These are phyloP conservation scores for Wallacemonas sp. DNA, from an alignment of 208 protist genomes.

Conservation along the genomic window DNA sequence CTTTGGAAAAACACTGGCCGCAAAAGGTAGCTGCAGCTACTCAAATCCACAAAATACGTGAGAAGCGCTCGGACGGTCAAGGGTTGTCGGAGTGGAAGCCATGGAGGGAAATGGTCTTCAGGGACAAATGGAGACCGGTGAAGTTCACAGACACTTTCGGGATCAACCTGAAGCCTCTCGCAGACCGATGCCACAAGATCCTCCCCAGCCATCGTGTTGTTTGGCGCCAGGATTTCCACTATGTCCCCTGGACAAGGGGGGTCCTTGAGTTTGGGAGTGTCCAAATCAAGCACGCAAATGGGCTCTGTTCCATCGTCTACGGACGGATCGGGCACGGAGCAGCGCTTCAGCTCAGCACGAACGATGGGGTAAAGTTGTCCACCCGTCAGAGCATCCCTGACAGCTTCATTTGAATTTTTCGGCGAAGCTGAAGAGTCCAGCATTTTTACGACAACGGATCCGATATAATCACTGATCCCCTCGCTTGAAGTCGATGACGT, in stretches of 20 bases:
- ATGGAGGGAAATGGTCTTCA: constrained; percentile 73
- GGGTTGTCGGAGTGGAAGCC: constrained; percentile 62
- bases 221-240: constrained; percentile 78
- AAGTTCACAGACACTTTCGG: constrained; percentile 60
- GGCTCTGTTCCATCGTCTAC: constrained; percentile 2
- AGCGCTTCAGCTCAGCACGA: background rate
- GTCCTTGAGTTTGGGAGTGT: constrained; percentile 6
- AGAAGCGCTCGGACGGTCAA: constrained; percentile 72
- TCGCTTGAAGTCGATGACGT: constrained; percentile 25
- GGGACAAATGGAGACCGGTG: constrained; percentile 82
- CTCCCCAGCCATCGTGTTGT: constrained; percentile 18
- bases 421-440: constrained; percentile 21
- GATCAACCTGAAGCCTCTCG: constrained; percentile 41
- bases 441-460: constrained; percentile 77
- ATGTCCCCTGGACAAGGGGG: constrained; percentile 58
- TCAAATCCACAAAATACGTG: constrained; percentile 79
- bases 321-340: background rate
- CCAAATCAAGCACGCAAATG: constrained; percentile 28
- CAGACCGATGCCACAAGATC: constrained; percentile 70
- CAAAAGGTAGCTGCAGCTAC: constrained; percentile 79
- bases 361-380: background rate
- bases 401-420: background rate
- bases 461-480: constrained; percentile 49
- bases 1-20: constrained; percentile 74
- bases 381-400: background rate